Conservation (phyloP, 305 asterid species). For the Euphrasia arctica region DNA sequence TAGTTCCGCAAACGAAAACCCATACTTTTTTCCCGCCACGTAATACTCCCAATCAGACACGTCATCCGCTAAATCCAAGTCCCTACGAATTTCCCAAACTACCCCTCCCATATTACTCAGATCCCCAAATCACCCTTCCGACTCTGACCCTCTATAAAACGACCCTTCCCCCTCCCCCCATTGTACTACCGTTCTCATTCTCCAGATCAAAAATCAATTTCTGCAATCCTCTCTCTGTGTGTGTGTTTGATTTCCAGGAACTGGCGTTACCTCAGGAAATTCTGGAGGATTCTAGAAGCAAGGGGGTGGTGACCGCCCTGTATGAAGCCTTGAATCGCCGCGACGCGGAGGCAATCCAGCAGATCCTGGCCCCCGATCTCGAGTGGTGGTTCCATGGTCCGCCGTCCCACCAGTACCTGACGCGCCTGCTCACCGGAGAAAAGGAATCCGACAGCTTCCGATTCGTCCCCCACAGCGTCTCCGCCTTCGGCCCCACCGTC, state of each 20-base stretch:
- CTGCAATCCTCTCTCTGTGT: background rate
- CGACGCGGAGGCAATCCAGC: constrained; percentile 69
- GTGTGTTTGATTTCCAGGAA: constrained; percentile 30
- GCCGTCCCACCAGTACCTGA: constrained; percentile 90
- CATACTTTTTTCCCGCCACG: constrained; percentile 25
- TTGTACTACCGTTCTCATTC: background rate
- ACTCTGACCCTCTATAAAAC: constrained; percentile 23
- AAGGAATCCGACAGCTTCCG: constrained; percentile 39
- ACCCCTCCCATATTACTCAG: background rate
- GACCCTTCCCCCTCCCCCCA: background rate
- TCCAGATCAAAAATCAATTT: background rate
- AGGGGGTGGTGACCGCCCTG: constrained; percentile 94
- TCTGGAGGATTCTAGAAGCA: constrained; percentile 80
- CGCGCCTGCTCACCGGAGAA: constrained; percentile 91
- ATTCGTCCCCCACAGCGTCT: constrained; percentile 61
- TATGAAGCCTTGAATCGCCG: constrained; percentile 83
- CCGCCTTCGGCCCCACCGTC: constrained; percentile 74
- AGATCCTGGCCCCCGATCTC: constrained; percentile 79
- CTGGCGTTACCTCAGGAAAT: constrained; percentile 71
- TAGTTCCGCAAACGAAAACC: constrained; percentile 3
- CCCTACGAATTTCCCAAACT: constrained; percentile 9
- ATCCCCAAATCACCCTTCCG: constrained; percentile 25
- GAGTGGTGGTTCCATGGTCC: constrained; percentile 99
- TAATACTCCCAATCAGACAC: constrained; percentile 1
- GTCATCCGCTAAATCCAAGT: constrained; percentile 16